Percentiles rank a stretch among this genome's conserved stretches.
Conservation (phyloP, 257 asterid genomes). For the Nicotiana sylvestris region DNA sequence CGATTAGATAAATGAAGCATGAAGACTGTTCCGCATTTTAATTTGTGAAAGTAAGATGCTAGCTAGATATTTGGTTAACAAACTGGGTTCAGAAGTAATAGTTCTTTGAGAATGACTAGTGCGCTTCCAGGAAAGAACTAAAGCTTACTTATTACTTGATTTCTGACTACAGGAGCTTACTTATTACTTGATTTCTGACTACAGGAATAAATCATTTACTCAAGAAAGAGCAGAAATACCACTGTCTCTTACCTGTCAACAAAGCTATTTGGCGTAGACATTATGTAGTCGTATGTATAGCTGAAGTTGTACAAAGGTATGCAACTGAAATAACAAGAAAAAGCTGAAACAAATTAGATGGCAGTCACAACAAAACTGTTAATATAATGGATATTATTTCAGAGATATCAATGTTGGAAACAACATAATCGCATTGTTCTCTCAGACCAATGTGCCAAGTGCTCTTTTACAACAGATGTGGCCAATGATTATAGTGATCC, state of each 20-base stretch:
- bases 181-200: background rate
- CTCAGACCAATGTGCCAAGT: constrained; percentile 1
- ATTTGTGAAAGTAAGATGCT: background rate
- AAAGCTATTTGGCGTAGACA: constrained; percentile 81
- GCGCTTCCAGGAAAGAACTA: background rate
- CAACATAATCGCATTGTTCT: background rate
- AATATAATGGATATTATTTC: background rate
- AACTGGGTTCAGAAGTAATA: background rate
- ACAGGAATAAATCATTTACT: background rate
- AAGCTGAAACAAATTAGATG: constrained; percentile 17
- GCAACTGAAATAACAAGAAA: constrained; percentile 61
- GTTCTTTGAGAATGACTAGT: background rate
- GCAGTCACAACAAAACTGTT: background rate
- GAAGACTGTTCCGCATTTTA: background rate
- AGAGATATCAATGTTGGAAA: background rate
- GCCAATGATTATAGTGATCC: background rate
- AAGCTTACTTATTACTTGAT: background rate
- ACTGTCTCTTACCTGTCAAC: constrained; percentile 70
- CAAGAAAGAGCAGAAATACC: constrained; percentile 10
- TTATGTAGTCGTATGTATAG: constrained; percentile 83
- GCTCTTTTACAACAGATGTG: background rate
- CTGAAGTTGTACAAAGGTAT: constrained; percentile 94
- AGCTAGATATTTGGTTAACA: background rate
- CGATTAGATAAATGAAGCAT: constrained; percentile 1
- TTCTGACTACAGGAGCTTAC: background rate